Conservation (phyloP, 306 rosid genomes). For the Delonix regia region DNA sequence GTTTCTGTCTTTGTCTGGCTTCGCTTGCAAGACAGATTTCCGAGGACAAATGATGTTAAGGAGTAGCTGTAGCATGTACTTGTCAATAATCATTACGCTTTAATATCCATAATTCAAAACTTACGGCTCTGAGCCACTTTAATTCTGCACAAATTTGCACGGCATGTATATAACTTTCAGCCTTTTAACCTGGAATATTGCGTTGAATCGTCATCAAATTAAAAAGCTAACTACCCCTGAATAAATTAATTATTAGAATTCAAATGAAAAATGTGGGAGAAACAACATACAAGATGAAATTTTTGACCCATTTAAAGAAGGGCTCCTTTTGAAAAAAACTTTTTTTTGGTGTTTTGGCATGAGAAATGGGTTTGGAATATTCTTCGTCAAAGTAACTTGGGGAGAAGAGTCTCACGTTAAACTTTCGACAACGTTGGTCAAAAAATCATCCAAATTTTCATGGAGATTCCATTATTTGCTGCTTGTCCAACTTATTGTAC, state of each 20-base stretch:
- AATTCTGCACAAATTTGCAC: conserved; percentile 33
- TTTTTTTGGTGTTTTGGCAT: neutral
- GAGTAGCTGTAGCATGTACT: conserved; percentile 24
- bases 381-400: neutral
- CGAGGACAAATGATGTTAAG: conserved; percentile 1
- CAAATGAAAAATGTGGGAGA: neutral
- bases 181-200: neutral
- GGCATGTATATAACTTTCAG: neutral
- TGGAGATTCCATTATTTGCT: conserved; percentile 1
- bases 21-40: conserved; percentile 38
- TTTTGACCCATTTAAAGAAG: neutral
- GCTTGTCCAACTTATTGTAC: conserved; percentile 17
- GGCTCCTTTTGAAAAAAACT: neutral
- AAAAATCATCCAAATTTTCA: conserved; percentile 18
- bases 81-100: conserved; percentile 41
- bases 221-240: neutral
- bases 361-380: conserved; percentile 27
- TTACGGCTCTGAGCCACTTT: conserved; percentile 37
- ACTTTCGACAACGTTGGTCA: conserved; percentile 12
- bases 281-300: neutral
- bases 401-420: conserved; percentile 20
- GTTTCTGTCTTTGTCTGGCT: conserved; percentile 16
- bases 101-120: conserved; percentile 36
- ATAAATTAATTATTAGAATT: neutral
- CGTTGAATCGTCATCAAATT: too few species aligned